These are phyloP conservation scores for Rhizopogon vesiculosus DNA, from an alignment of 768 basidiomycete genomes.

Conservation along the genomic window DNA sequence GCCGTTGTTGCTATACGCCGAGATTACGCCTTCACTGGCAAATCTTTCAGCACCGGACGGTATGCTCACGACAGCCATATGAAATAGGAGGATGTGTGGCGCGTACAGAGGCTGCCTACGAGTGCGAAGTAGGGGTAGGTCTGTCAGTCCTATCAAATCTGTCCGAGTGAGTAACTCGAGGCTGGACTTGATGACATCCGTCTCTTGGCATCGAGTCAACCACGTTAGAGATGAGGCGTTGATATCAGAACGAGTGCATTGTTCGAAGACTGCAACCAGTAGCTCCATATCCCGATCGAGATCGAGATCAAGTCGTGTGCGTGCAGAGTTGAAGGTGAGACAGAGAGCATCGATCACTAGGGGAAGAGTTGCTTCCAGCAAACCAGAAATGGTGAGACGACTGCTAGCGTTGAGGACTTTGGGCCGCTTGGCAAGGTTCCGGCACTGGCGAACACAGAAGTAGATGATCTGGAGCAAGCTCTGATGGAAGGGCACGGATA, in stretches of 20 bases:
- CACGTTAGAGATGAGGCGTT: slow-evolving; percentile 67
- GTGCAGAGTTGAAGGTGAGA: slow-evolving; percentile 61
- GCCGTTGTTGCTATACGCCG: slow-evolving; percentile 79
- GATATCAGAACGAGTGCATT: slow-evolving; percentile 67
- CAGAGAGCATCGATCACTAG: slow-evolving; percentile 67
- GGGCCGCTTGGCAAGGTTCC: slow-evolving; percentile 42
- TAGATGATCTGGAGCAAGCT: slow-evolving; percentile 76
- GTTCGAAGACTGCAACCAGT: slow-evolving; percentile 78
- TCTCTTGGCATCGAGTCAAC: slow-evolving; percentile 78
- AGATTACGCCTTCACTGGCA: slow-evolving; percentile 75
- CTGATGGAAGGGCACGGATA: slow-evolving; percentile 72
- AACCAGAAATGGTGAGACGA: slow-evolving; percentile 50
- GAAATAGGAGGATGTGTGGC: slow-evolving; percentile 78
- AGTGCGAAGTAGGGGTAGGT: slow-evolving; percentile 55
- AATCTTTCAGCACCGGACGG: slow-evolving; percentile 79
- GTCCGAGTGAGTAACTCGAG: slow-evolving; percentile 66
- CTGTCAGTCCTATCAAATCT: slow-evolving; percentile 67
- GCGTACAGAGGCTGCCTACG: slow-evolving; percentile 69
- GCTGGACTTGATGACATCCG: slow-evolving; percentile 70
- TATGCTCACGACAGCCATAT: slow-evolving; percentile 77
- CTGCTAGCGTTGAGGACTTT: slow-evolving; percentile 57
- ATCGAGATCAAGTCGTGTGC: slow-evolving; percentile 51
- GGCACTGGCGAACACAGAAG: slow-evolving; percentile 65
- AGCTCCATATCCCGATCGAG: slow-evolving; percentile 80
- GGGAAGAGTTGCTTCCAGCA: slow-evolving; percentile 57